Base-by-base conservation (phyloP, 306 rosid species). In the Rosa lucieae region DNA sequence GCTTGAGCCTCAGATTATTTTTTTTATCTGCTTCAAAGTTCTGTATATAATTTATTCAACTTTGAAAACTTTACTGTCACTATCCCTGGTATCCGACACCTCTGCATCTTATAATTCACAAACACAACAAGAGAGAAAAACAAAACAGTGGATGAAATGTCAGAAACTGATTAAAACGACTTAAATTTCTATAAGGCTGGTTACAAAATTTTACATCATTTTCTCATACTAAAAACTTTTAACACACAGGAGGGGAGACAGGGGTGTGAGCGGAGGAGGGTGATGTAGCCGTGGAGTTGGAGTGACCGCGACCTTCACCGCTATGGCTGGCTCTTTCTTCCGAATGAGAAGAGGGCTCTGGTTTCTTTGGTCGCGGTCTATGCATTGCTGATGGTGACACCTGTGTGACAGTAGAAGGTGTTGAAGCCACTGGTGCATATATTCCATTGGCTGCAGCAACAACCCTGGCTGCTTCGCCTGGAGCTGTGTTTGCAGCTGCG, bases 201-300 rank as follows among this genome's bases (percentile, higher is more conserved):
- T 83, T 75, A 80, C 89, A 88, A 81, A 89, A 88, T 56, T 82
- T 51, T 77, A 79, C 84, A 81, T 39, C 75, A 75, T 67, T 67
- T 62, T 78, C 46, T 80, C 81, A 18, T 9, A 7, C 44, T 13
- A 35, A 62, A 39, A 78, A 73, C 73, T 71, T 87, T 87, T 61
- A 90, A 74, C 74, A 74, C 61, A 63, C 72, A 77, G 75, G 88
- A 70, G 75, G 87, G 73, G 91, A 90, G 66, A 81, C 84, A 21
- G 90, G 78, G 10, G 87, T 87, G 62, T 90, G 97, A 8, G 94
- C 85, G 75, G 93, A 92, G 37, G 93, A 89, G 51, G 93, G 87
- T 42, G 98, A 94, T 10, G 98, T 88, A 7, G 90, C 88, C 0
- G 96, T 87, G 17, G 98, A 94, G 80, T 84, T 88, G 44, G 87